Conservation (phyloP, 306 rosid genomes). For the Canavalia ensiformis region DNA sequence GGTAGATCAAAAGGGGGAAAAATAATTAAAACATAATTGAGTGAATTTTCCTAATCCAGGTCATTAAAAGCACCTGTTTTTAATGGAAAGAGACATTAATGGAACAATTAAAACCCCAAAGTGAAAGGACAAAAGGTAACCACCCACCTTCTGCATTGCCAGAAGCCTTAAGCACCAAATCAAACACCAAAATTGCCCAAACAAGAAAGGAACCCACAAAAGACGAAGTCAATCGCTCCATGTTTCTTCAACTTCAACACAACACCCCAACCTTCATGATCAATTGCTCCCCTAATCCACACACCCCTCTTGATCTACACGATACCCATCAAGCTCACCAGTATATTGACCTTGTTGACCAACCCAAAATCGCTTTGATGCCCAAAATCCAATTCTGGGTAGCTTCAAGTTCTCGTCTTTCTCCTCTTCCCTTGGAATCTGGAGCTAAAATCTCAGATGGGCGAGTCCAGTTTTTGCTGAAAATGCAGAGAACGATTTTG, state of each 20-base stretch:
- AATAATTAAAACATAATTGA: slow-evolving; percentile 17
- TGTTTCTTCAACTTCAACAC: slow-evolving; percentile 46
- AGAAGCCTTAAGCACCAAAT: slow-evolving; percentile 61
- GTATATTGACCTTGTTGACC: slow-evolving; percentile 53
- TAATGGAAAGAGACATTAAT: slow-evolving; percentile 28
- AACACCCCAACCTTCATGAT: slow-evolving; percentile 47
- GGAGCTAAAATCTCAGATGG: slow-evolving; percentile 46
- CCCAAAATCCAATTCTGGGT: slow-evolving; percentile 43
- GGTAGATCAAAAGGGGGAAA: slow-evolving; percentile 48
- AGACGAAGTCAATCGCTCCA: slow-evolving; percentile 55
- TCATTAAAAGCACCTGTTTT: slow-evolving; percentile 34
- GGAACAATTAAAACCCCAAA: slow-evolving; percentile 32
- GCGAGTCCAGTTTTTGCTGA: slow-evolving; percentile 19
- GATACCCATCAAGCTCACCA: slow-evolving; percentile 37
- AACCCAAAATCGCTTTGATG: slow-evolving; percentile 25
- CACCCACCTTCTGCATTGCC: slow-evolving; percentile 81
- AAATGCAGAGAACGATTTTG: slow-evolving; percentile 46
- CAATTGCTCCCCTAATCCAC: slow-evolving; percentile 39
- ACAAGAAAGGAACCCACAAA: slow-evolving; percentile 54
- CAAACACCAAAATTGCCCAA: slow-evolving; percentile 61
- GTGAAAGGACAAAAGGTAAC: slow-evolving; percentile 32
- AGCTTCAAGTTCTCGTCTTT: slow-evolving; percentile 43
- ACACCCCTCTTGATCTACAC: slow-evolving; percentile 52
- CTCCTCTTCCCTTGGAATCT: slow-evolving; percentile 35
- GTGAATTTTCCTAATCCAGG: slow-evolving; percentile 23